A percentile compares a stretch with the other conserved stretches of the same genome.
These are phyloP conservation scores for Aspergillus eucalypticola DNA, from an alignment of 2,329 filamentous ascomycete genomes.

Conservation along the genomic window DNA sequence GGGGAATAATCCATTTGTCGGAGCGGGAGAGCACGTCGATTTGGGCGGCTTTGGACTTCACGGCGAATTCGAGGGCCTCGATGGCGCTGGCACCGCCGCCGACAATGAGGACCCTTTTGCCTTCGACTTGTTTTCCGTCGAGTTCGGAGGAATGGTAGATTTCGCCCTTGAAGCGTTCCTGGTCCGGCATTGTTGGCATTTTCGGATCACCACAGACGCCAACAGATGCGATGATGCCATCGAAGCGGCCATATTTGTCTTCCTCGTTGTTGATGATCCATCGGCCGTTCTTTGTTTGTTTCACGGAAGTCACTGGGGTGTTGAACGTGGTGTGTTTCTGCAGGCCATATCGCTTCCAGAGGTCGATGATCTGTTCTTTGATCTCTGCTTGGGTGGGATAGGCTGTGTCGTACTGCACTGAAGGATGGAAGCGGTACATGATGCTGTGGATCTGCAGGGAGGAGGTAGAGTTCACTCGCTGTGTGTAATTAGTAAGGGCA, in stretches of 20 bases:
- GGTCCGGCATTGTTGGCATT: slow-evolving; percentile 68
- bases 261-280: slow-evolving; percentile 81
- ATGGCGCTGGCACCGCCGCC: slow-evolving; percentile 77
- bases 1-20: slow-evolving; percentile 85
- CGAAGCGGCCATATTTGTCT: slow-evolving; percentile 68
- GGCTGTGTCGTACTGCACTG: slow-evolving; percentile 70
- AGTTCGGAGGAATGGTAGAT: slow-evolving; percentile 75
- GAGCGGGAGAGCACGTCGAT: slow-evolving; percentile 73
- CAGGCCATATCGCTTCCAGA: slow-evolving; percentile 76
- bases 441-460: slow-evolving; percentile 80
- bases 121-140: slow-evolving; percentile 70
- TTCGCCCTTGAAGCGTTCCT: slow-evolving; percentile 69
- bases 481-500: slow-evolving; percentile 7
- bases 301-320: slow-evolving; percentile 67
- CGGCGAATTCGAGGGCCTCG: slow-evolving; percentile 78
- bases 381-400: slow-evolving; percentile 79
- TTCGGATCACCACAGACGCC: slow-evolving; percentile 80
- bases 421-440: slow-evolving; percentile 87
- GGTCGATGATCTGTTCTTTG: slow-evolving; percentile 65
- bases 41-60: slow-evolving; percentile 64
- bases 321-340: slow-evolving; percentile 71
- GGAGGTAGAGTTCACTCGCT: slow-evolving; percentile 80
- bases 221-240: slow-evolving; percentile 75
- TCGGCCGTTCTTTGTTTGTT: slow-evolving; percentile 65
- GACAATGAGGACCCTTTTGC: slow-evolving; percentile 73